Percentiles rank a stretch among this genome's conserved stretches.
These are phyloP conservation scores for Candida corydali DNA, from an alignment of 805 yeast species.

Conservation along the genomic window DNA sequence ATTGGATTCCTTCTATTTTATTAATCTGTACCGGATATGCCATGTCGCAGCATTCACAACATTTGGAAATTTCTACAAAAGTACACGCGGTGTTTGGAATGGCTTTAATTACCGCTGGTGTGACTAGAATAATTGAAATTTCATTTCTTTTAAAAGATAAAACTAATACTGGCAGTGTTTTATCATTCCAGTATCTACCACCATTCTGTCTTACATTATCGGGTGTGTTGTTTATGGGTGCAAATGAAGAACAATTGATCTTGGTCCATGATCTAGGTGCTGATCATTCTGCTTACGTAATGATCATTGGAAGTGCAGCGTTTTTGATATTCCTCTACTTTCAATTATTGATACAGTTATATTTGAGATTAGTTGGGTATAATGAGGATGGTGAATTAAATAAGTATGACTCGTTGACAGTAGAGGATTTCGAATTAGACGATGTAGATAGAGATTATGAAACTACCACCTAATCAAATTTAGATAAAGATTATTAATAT, in stretches of 20 bases:
- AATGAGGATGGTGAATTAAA: slow-evolving; percentile 35
- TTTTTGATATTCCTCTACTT: slow-evolving; percentile 68
- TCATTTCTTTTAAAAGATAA: slow-evolving; percentile 69
- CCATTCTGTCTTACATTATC: slow-evolving; percentile 74
- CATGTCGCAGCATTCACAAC: slow-evolving; percentile 87
- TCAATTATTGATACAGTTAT: slow-evolving; percentile 54
- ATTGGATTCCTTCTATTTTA: slow-evolving; percentile 76
- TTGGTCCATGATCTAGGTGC: slow-evolving; percentile 72
- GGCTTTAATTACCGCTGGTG: slow-evolving; percentile 75
- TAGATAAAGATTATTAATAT: slow-evolving; percentile 1
- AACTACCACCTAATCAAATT: too few species aligned
- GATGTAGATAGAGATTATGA: too few species aligned
- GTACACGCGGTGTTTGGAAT: slow-evolving; percentile 86
- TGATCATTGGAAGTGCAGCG: slow-evolving; percentile 69
- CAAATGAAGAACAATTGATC: slow-evolving; percentile 81
- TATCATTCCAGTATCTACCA: slow-evolving; percentile 81
- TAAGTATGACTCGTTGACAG: slow-evolving; percentile 15
- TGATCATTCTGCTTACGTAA: slow-evolving; percentile 79
- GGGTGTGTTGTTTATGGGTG: slow-evolving; percentile 86
- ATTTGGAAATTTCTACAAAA: slow-evolving; percentile 70
- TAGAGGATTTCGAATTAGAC: slow-evolving; percentile 32
- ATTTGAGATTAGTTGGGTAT: slow-evolving; percentile 43
- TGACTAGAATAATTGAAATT: slow-evolving; percentile 72
- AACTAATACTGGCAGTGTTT: slow-evolving; percentile 40
- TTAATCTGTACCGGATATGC: slow-evolving; percentile 90